phyloP scores from a whole-genome alignment of 2,329 filamentous ascomycete species.

The Thelonectria rubi region DNA sequence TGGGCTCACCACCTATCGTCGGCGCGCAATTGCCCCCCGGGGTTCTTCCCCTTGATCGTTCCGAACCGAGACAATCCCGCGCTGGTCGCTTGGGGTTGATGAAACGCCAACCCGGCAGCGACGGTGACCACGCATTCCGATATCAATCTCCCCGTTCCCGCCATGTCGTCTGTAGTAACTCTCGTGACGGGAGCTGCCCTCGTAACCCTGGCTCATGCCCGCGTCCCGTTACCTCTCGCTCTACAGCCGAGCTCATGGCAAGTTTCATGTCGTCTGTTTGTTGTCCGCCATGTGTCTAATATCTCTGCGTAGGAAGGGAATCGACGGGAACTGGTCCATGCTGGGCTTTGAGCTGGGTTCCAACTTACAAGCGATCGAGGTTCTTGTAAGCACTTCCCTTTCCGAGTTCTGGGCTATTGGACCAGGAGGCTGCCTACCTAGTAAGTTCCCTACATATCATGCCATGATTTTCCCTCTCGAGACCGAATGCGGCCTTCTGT shows the following conservation, averaged over 20 bases:
- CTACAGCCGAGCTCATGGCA: slow-evolving; percentile 37
- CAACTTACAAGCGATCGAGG: slow-evolving; percentile 47
- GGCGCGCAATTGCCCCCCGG: slow-evolving; percentile 1
- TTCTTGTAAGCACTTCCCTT: slow-evolving; percentile 69
- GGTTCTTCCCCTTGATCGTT: neutral
- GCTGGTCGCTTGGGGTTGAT: slow-evolving; percentile 12
- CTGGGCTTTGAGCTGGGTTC: slow-evolving; percentile 64
- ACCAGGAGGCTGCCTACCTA: slow-evolving; percentile 61
- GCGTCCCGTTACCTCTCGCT: slow-evolving; percentile 33
- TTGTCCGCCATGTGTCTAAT: slow-evolving; percentile 21
- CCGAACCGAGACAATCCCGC: neutral
- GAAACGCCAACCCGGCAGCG: slow-evolving; percentile 4
- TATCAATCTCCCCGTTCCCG: slow-evolving; percentile 9
- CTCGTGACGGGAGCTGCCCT: slow-evolving; percentile 30
- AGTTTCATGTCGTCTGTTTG: slow-evolving; percentile 2
- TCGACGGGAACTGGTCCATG: slow-evolving; percentile 78
- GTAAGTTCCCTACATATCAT: slow-evolving; percentile 48
- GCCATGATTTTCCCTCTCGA: neutral
- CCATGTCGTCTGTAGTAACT: slow-evolving; percentile 30
- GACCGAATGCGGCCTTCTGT: neutral
- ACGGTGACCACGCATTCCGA: neutral
- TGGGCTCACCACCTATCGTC: slow-evolving; percentile 18
- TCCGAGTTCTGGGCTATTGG: slow-evolving; percentile 78
- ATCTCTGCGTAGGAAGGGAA: slow-evolving; percentile 60
- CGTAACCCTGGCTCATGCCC: slow-evolving; percentile 30